phyloP scores from a whole-genome alignment of 1,284 basidiomycete genomes.

The Puccinia horiana region DNA sequence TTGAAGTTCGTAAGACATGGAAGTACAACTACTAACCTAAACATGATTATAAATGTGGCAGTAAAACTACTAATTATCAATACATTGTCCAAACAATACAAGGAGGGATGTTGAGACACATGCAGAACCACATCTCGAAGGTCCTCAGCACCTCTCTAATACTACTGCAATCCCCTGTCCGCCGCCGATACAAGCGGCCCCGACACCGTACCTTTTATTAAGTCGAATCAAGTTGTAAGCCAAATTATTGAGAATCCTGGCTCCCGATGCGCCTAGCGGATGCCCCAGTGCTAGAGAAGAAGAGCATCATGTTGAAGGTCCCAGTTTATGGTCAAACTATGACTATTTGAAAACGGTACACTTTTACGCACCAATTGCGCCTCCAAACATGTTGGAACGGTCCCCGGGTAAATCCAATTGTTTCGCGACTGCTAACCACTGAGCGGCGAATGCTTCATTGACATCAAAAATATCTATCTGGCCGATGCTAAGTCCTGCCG shows the following conservation, averaged over 20 bases:
- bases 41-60: no score
- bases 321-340: no score
- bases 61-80: no score
- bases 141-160: slow-evolving; percentile 54
- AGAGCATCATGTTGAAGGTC: background rate
- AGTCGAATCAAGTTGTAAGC: slow-evolving; percentile 63
- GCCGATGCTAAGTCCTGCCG: slow-evolving; percentile 59
- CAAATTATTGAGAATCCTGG: slow-evolving; percentile 63
- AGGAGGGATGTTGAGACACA: no score
- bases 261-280: slow-evolving; percentile 64
- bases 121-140: background rate
- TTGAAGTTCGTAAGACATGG: no score
- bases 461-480: slow-evolving; percentile 65
- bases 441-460: slow-evolving; percentile 86
- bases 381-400: slow-evolving; percentile 64
- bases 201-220: slow-evolving; percentile 64
- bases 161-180: slow-evolving; percentile 62
- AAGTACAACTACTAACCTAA: no score
- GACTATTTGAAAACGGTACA: background rate
- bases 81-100: no score
- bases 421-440: slow-evolving; percentile 87
- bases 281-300: slow-evolving; percentile 61
- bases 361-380: slow-evolving; percentile 57
- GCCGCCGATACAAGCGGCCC: slow-evolving; percentile 64
- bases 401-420: slow-evolving; percentile 70